A percentile compares a stretch with the other conserved stretches of the same genome.
Evolutionary conservation across 495 filamentous ascomycete species (phyloP).

Genomic region (Aspergillus sparsus): DNA sequence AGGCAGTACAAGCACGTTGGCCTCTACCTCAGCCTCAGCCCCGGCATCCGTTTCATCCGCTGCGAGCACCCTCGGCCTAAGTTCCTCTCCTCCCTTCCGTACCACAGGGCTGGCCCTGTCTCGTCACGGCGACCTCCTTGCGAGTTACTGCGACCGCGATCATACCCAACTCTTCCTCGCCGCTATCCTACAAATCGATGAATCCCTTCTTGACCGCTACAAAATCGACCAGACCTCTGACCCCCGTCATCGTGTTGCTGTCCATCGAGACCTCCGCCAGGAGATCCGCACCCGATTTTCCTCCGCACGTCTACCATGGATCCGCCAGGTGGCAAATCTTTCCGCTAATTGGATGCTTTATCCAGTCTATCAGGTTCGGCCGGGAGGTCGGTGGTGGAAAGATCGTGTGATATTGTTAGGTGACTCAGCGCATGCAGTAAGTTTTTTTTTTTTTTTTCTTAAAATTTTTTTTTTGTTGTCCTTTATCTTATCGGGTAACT

Average conservation of each 20-base stretch:
- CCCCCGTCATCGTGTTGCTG: constrained; percentile 43
- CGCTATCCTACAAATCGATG: constrained; percentile 53
- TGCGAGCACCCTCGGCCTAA: not conserved
- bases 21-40: not conserved
- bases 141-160: constrained; percentile 50
- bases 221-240: constrained; percentile 48
- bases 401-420: constrained; percentile 54
- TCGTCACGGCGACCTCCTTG: constrained; percentile 55
- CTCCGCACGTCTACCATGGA: constrained; percentile 45
- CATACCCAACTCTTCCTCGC: constrained; percentile 53
- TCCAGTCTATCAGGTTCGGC: constrained; percentile 58
- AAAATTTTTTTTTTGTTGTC: not conserved
- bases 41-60: not conserved
- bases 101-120: constrained; percentile 54
- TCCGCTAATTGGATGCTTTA: constrained; percentile 58
- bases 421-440: constrained; percentile 62
- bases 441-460: constrained; percentile 24
- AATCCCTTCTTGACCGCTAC: constrained; percentile 36
- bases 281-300: constrained; percentile 50
- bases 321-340: constrained; percentile 50
- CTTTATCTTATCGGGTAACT: too few relatives aligned
- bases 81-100: constrained; percentile 41
- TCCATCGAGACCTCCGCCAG: constrained; percentile 41
- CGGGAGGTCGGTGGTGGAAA: constrained; percentile 52
- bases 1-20: constrained; percentile 4